phyloP scores from a whole-genome alignment of 2,329 filamentous ascomycete genomes.

The Neopestalotiopsis clavispora region DNA sequence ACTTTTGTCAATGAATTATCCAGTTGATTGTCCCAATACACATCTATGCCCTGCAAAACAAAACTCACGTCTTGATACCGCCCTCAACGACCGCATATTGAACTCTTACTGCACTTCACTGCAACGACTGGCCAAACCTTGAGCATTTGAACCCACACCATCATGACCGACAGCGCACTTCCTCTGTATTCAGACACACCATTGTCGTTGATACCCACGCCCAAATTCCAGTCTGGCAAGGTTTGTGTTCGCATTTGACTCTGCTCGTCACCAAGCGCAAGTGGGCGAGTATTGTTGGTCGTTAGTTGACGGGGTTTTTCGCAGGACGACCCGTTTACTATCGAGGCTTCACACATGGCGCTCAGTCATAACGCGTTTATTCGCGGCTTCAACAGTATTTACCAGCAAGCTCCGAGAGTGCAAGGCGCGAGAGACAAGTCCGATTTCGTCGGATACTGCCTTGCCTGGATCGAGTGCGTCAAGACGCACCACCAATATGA shows the following conservation, averaged over 20 bases:
- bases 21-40: too few species aligned
- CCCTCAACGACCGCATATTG: too few species aligned
- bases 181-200: conserved; percentile 26
- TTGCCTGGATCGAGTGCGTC: conserved; percentile 27
- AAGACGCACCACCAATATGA: conserved; percentile 27
- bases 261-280: background rate
- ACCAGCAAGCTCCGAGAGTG: conserved; percentile 26
- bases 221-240: conserved; percentile 41
- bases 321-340: conserved; percentile 26
- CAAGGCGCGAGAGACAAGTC: conserved; percentile 20
- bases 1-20: too few species aligned
- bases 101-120: too few species aligned
- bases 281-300: conserved; percentile 17
- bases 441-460: conserved; percentile 27
- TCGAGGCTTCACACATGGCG: conserved; percentile 29
- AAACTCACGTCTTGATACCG: too few species aligned
- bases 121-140: background rate
- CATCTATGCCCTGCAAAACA: too few species aligned
- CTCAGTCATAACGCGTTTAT: conserved; percentile 31
- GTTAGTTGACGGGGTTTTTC: background rate
- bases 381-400: conserved; percentile 30
- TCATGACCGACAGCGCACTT: conserved; percentile 17
- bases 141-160: conserved; percentile 1
- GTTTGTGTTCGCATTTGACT: conserved; percentile 38
- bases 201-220: conserved; percentile 23